These are phyloP conservation scores for Calendula officinalis DNA, from an alignment of 129 eudicot genomes.

Conservation along the genomic window DNA sequence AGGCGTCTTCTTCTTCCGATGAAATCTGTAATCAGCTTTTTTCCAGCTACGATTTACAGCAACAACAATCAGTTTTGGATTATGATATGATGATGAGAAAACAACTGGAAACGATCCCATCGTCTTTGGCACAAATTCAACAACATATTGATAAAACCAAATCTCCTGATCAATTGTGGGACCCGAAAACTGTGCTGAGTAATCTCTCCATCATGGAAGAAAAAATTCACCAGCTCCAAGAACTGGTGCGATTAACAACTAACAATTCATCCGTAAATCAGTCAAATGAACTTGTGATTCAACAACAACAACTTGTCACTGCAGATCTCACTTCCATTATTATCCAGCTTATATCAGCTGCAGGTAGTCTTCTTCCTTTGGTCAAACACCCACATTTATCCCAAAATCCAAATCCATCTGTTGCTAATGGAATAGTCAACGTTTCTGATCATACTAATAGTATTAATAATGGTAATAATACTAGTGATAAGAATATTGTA, in stretches of 20 bases:
- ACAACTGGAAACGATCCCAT: slow-evolving; percentile 30
- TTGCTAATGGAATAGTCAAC: slow-evolving; percentile 18
- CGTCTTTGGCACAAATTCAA: slow-evolving; percentile 36
- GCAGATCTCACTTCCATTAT: slow-evolving; percentile 93
- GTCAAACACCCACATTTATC: slow-evolving; percentile 46
- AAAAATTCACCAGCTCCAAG: slow-evolving; percentile 86
- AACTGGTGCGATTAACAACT: slow-evolving; percentile 55
- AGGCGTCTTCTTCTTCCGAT: slow-evolving; percentile 33
- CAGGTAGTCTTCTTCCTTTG: slow-evolving; percentile 91
- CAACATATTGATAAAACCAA: slow-evolving; percentile 41
- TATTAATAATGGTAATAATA: neutral
- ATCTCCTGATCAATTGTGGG: slow-evolving; percentile 51
- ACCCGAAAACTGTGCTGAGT: slow-evolving; percentile 67
- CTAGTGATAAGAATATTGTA: slow-evolving; percentile 19
- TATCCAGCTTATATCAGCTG: slow-evolving; percentile 83
- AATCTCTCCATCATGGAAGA: slow-evolving; percentile 79
- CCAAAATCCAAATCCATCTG: slow-evolving; percentile 27
- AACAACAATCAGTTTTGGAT: slow-evolving; percentile 29
- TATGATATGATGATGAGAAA: slow-evolving; percentile 42
- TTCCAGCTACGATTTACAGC: slow-evolving; percentile 34
- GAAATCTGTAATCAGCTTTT: slow-evolving; percentile 32
- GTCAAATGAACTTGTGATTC: slow-evolving; percentile 53
- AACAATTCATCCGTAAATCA: slow-evolving; percentile 33
- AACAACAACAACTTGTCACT: slow-evolving; percentile 84
- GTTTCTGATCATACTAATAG: slow-evolving; percentile 2